Evolutionary conservation across 495 filamentous ascomycete species (phyloP).

Genomic region (Neurospora terricola): DNA sequence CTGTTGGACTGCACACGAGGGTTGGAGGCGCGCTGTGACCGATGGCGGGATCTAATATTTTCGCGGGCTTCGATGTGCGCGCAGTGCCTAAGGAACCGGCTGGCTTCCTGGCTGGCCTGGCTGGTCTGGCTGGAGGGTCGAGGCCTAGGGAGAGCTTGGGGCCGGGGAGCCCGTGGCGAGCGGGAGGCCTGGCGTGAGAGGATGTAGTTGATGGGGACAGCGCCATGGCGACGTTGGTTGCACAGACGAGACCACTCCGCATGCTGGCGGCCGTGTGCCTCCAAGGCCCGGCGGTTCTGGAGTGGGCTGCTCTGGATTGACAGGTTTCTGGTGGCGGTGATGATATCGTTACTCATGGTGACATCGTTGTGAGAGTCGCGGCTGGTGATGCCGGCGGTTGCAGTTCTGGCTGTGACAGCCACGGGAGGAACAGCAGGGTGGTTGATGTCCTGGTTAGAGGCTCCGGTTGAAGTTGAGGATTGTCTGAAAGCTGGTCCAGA

Average conservation of each 20-base stretch:
- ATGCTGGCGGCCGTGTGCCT: neutral
- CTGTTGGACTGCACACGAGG: neutral
- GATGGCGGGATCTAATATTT: neutral
- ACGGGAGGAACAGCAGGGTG: too few relatives aligned
- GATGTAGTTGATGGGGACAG: neutral
- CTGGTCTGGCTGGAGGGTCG: neutral
- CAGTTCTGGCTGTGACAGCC: too few relatives aligned
- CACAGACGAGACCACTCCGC: neutral
- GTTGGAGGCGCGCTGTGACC: neutral
- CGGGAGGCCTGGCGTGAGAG: neutral
- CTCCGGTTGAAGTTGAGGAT: too few relatives aligned
- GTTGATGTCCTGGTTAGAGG: too few relatives aligned
- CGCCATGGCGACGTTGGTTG: neutral
- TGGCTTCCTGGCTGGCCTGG: neutral
- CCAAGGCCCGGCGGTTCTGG: neutral
- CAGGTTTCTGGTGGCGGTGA: neutral
- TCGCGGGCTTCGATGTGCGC: neutral
- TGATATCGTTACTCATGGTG: neutral
- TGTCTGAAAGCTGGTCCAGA: too few relatives aligned
- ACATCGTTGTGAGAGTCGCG: neutral
- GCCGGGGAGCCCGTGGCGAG: neutral
- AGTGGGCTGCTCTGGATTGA: neutral
- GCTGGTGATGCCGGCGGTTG: neutral
- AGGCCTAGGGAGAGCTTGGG: neutral
- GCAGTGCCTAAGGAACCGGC: neutral